phyloP scores from a whole-genome alignment of 2,329 filamentous ascomycete species.

The Fonsecaea pedrosoi region DNA sequence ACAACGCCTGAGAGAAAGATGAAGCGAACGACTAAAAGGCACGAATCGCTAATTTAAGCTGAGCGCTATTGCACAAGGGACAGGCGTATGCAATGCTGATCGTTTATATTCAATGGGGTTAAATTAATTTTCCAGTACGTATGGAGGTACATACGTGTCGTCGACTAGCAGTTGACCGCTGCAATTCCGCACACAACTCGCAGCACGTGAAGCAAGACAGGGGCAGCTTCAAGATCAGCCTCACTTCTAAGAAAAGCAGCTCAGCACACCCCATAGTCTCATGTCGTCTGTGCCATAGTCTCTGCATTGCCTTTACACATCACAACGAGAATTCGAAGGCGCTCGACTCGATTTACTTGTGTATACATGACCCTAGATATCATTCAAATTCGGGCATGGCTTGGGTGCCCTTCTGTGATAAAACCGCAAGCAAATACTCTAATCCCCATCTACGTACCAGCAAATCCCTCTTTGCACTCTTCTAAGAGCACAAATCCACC shows the following conservation, averaged over 20 bases:
- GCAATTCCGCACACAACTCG: neutral
- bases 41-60: neutral
- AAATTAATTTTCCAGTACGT: neutral
- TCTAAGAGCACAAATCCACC: too few species aligned
- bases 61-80: neutral
- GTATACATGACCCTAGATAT: neutral
- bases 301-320: neutral
- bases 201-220: constrained; percentile 1
- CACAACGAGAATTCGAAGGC: neutral
- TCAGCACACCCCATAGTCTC: neutral
- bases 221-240: neutral
- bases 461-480: neutral
- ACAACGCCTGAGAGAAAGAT: constrained; percentile 11
- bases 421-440: too few species aligned
- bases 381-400: neutral
- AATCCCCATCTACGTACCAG: too few species aligned
- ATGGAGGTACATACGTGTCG: neutral
- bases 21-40: neutral
- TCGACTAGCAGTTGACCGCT: neutral
- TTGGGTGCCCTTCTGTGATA: too few species aligned
- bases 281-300: neutral
- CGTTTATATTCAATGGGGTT: neutral
- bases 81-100: neutral
- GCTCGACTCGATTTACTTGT: neutral
- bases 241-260: neutral